These are phyloP conservation scores for Spizellomyces sp. DNA, from an alignment of 192 early-diverging fungal species.

Conservation along the genomic window DNA sequence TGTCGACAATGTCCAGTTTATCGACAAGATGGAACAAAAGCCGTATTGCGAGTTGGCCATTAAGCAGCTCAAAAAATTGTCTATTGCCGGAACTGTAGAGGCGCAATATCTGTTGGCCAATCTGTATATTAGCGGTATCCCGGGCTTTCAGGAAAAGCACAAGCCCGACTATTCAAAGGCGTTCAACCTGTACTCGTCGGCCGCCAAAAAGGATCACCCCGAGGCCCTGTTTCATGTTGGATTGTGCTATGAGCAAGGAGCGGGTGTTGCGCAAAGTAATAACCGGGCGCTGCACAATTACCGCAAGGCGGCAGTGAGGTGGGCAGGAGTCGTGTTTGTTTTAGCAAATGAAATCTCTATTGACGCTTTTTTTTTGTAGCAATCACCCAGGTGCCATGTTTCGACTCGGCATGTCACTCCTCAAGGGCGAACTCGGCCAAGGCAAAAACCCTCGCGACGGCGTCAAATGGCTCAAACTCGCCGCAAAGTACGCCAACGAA, in stretches of 20 bases:
- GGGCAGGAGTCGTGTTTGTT: constrained; percentile 1
- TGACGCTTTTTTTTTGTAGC: constrained; percentile 7
- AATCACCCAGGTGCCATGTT: constrained; percentile 61
- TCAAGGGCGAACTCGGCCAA: constrained; percentile 73
- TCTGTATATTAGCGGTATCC: constrained; percentile 68
- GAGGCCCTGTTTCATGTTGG: constrained; percentile 74
- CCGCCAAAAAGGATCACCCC: constrained; percentile 72
- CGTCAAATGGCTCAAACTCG: constrained; percentile 79
- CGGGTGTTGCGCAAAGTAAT: constrained; percentile 62
- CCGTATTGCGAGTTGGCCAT: constrained; percentile 31
- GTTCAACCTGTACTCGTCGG: constrained; percentile 61
- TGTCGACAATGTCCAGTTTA: constrained; percentile 35
- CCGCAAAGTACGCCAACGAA: constrained; percentile 70
- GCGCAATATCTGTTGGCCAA: constrained; percentile 72
- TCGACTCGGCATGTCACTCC: constrained; percentile 76
- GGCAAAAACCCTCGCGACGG: constrained; percentile 73
- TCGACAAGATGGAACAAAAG: constrained; percentile 23
- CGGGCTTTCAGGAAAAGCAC: constrained; percentile 52
- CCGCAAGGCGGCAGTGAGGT: constrained; percentile 50
- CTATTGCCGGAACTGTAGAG: constrained; percentile 32
- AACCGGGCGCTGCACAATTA: constrained; percentile 73
- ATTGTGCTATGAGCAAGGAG: constrained; percentile 71
- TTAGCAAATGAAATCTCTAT: background rate
- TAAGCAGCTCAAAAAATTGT: constrained; percentile 27
- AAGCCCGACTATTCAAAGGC: constrained; percentile 72